Evolutionary conservation across 2,329 filamentous ascomycete species (phyloP).

Genomic region (Phaeosphaeriaceae sp.): DNA sequence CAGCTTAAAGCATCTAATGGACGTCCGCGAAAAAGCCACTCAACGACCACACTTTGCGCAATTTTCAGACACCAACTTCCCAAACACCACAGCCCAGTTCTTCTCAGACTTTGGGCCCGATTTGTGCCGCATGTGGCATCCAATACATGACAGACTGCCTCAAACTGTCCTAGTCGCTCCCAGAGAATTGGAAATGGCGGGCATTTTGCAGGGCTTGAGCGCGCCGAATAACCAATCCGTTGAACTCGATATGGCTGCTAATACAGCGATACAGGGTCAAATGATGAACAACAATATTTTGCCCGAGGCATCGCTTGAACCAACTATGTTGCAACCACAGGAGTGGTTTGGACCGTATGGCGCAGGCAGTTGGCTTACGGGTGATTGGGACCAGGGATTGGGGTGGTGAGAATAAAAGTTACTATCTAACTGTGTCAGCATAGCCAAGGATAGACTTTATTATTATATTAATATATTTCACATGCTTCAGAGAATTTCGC

Average conservation of each 20-base stretch:
- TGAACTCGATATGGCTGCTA: constrained; percentile 25
- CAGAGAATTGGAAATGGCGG: constrained; percentile 41
- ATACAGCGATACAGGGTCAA: constrained; percentile 19
- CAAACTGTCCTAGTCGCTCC: constrained; percentile 24
- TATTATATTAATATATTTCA: no score
- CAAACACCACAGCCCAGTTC: constrained; percentile 33
- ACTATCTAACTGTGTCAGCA: no score
- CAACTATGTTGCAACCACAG: constrained; percentile 39
- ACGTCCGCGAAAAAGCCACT: constrained; percentile 39
- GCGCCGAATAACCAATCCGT: constrained; percentile 29
- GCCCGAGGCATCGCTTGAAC: constrained; percentile 24
- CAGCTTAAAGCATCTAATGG: constrained; percentile 39
- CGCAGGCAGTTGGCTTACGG: constrained; percentile 42
- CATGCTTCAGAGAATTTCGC: no score
- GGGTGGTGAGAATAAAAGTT: constrained; percentile 24
- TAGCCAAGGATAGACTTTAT: no score
- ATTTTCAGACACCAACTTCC: constrained; percentile 37
- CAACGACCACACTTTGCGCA: constrained; percentile 33
- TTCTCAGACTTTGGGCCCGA: constrained; percentile 42
- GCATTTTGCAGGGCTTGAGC: constrained; percentile 38
- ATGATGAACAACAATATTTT: constrained; percentile 22
- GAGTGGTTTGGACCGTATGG: constrained; percentile 38
- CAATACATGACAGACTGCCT: constrained; percentile 27
- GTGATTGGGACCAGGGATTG: constrained; percentile 42
- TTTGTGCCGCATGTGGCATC: constrained; percentile 40